Conservation (phyloP, 169 alveolate genomes). For the Plasmodium adleri region DNA sequence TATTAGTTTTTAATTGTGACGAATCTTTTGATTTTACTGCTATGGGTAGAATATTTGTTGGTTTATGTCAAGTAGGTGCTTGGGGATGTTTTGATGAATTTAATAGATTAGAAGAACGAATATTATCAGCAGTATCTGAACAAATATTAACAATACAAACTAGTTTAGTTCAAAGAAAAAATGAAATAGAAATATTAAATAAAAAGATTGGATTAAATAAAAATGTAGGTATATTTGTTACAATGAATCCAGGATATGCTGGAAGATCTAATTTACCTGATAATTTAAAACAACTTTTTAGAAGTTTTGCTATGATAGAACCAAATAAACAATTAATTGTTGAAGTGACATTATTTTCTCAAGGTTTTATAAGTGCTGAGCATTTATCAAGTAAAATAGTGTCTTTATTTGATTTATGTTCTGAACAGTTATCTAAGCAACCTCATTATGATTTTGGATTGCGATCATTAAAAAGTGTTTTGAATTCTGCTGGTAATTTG, state of each 20-base stretch:
- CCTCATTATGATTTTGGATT: slow-evolving; percentile 99
- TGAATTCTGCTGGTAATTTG: slow-evolving; percentile 95
- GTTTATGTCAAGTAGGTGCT: slow-evolving; percentile 97
- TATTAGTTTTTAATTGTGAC: slow-evolving; percentile 98
- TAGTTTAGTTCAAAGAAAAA: slow-evolving; percentile 91
- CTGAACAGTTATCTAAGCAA: slow-evolving; percentile 93
- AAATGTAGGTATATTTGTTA: slow-evolving; percentile 97
- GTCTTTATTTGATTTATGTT: slow-evolving; percentile 95
- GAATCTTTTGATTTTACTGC: slow-evolving; percentile 98
- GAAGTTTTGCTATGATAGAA: slow-evolving; percentile 94
- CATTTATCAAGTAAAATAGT: slow-evolving; percentile 95
- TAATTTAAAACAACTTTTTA: slow-evolving; percentile 94
- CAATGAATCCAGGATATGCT: slow-evolving; percentile 99
- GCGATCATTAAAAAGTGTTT: slow-evolving; percentile 96
- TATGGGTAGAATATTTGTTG: slow-evolving; percentile 97
- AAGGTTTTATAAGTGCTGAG: slow-evolving; percentile 96
- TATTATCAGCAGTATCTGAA: slow-evolving; percentile 97
- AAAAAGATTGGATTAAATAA: slow-evolving; percentile 92
- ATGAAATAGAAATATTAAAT: slow-evolving; percentile 87
- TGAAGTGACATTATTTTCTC: slow-evolving; percentile 95
- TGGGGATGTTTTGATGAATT: slow-evolving; percentile 99
- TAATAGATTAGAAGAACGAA: slow-evolving; percentile 97
- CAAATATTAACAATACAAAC: slow-evolving; percentile 93
- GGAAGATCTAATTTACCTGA: slow-evolving; percentile 98
- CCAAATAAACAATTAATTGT: slow-evolving; percentile 93